Evolutionary conservation across 1,284 basidiomycete genomes (phyloP).

Genomic region (Apiotrichum brassicae): DNA sequence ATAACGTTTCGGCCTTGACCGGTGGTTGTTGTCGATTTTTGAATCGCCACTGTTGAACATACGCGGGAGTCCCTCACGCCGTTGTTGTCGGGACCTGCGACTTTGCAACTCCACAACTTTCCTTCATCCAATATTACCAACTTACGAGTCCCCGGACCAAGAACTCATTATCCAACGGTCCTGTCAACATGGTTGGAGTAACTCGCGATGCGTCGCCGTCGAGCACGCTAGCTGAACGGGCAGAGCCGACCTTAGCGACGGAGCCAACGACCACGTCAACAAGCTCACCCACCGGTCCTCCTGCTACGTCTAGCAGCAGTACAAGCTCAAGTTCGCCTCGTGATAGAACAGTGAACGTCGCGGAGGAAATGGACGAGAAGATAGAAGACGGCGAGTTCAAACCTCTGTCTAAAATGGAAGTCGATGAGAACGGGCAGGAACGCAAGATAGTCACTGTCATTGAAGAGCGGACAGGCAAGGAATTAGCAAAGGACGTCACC

Average conservation of each 20-base stretch:
- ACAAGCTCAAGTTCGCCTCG: no score
- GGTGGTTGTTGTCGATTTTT: no score
- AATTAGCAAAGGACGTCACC: conserved; percentile 32
- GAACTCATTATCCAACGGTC: no score
- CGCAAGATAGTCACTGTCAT: conserved; percentile 37
- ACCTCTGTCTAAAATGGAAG: conserved; percentile 16
- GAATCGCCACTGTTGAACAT: no score
- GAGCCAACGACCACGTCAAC: neutral
- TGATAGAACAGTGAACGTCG: neutral
- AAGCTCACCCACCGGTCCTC: neutral
- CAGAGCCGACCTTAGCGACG: neutral
- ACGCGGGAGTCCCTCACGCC: no score
- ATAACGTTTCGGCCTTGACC: no score
- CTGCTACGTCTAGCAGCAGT: no score
- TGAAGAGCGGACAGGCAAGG: conserved; percentile 37
- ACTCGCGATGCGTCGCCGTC: conserved; percentile 9
- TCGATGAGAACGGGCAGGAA: conserved; percentile 26
- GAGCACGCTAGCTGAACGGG: conserved; percentile 3
- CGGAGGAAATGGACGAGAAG: conserved; percentile 3
- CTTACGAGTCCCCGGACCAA: no score
- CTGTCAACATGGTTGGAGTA: no score
- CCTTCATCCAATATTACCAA: no score
- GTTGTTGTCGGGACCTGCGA: no score
- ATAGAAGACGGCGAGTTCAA: conserved; percentile 4
- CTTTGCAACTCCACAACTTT: no score